phyloP scores from a whole-genome alignment of 345 rosid genomes.

The Eucalyptus melliodora region DNA sequence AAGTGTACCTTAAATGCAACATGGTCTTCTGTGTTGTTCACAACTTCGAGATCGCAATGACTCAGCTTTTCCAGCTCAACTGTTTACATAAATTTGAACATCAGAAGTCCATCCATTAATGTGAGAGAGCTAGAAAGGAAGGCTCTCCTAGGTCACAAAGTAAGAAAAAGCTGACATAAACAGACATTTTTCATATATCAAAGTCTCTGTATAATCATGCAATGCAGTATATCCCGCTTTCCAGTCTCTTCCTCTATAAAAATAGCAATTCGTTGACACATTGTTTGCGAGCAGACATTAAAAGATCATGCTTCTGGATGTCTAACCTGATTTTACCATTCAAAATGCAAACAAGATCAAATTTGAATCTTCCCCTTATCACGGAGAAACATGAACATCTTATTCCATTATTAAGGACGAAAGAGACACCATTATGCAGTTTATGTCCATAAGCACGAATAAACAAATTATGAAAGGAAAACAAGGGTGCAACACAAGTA shows the following conservation, averaged over 20 bases:
- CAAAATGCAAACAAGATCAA: background rate
- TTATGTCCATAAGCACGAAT: background rate
- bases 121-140: background rate
- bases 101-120: background rate
- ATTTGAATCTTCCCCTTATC: background rate
- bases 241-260: background rate
- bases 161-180: background rate
- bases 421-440: background rate
- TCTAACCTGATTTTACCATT: background rate
- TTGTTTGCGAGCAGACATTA: background rate
- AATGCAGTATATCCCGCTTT: background rate
- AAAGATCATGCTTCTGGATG: background rate
- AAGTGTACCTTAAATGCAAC: conserved; percentile 67
- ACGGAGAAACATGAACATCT: background rate
- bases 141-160: background rate
- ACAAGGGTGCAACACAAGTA: background rate
- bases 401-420: background rate
- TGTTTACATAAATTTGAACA: conserved; percentile 4
- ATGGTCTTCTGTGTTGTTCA: conserved; percentile 64
- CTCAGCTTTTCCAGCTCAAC: conserved; percentile 68
- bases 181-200: background rate
- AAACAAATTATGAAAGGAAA: background rate
- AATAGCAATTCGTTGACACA: background rate
- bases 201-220: background rate
- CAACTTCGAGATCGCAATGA: conserved; percentile 60